Percentiles rank a stretch among this genome's conserved stretches.
phyloP scores from a whole-genome alignment of 805 yeast species.

The Kluyveromyces siamensis region DNA sequence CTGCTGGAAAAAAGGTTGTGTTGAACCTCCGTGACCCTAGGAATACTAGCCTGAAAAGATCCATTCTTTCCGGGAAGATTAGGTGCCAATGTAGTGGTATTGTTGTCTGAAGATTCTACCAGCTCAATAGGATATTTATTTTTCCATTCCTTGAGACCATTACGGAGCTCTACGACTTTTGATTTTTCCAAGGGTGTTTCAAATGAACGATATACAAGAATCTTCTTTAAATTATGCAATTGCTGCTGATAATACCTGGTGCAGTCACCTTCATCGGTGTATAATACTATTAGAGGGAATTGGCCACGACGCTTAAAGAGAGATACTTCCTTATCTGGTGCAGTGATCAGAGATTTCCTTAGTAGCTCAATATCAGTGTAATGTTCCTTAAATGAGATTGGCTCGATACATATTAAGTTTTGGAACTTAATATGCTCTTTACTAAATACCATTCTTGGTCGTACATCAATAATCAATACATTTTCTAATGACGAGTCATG shows the following conservation, averaged over 20 bases:
- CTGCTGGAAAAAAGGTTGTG: neutral
- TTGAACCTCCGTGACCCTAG: neutral
- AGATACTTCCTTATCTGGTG: slow-evolving; percentile 47
- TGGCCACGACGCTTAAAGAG: slow-evolving; percentile 43
- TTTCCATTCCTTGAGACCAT: slow-evolving; percentile 21
- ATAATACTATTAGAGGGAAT: slow-evolving; percentile 58
- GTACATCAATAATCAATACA: slow-evolving; percentile 61
- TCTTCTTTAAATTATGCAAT: slow-evolving; percentile 15
- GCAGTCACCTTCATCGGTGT: slow-evolving; percentile 24
- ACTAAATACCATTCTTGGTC: slow-evolving; percentile 53
- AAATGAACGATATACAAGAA: slow-evolving; percentile 20
- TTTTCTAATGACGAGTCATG: slow-evolving; percentile 1
- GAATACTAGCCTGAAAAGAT: neutral
- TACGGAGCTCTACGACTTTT: slow-evolving; percentile 14
- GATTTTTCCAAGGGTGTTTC: slow-evolving; percentile 17
- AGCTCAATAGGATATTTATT: neutral
- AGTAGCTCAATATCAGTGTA: slow-evolving; percentile 63
- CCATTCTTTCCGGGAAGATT: neutral
- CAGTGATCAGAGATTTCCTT: slow-evolving; percentile 43
- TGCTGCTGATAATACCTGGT: slow-evolving; percentile 16
- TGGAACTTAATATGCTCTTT: slow-evolving; percentile 52
- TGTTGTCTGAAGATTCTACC: neutral
- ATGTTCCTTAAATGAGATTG: slow-evolving; percentile 42
- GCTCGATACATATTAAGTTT: slow-evolving; percentile 68
- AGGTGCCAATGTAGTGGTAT: neutral